A percentile compares a stretch with the other conserved stretches of the same genome.
These are phyloP conservation scores for Pelargonium nanum DNA, from an alignment of 345 rosid species.

Conservation along the genomic window DNA sequence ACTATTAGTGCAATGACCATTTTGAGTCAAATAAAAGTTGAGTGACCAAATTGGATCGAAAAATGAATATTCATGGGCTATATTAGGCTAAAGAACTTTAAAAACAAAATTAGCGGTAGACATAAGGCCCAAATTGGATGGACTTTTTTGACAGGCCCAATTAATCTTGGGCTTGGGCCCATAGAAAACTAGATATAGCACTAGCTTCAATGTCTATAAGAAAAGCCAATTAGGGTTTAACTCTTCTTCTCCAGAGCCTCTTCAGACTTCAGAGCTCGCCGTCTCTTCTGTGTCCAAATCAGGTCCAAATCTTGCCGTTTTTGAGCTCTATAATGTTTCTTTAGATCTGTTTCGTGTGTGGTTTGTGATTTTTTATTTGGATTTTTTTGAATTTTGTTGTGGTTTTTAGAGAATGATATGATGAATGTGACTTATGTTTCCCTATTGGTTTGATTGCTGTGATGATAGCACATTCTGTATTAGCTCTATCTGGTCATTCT, in stretches of 20 bases:
- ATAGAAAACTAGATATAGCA: not conserved
- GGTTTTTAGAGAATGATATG: constrained; percentile 32
- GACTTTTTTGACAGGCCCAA: too few species aligned
- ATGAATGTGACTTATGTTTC: constrained; percentile 21
- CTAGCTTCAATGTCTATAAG: not conserved
- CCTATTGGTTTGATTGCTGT: constrained; percentile 51
- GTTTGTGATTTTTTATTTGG: not conserved
- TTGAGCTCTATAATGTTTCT: not conserved
- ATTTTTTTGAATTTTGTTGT: not conserved
- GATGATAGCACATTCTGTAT: constrained; percentile 37
- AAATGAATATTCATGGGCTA: too few species aligned
- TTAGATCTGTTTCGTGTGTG: not conserved
- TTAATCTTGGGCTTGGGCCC: too few species aligned
- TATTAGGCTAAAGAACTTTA: too few species aligned
- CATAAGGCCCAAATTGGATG: too few species aligned
- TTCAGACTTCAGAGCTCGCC: not conserved
- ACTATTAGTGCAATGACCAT: too few species aligned
- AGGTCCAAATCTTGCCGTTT: too few species aligned
- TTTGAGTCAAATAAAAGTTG: too few species aligned
- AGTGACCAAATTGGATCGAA: too few species aligned
- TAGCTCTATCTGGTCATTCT: constrained; percentile 40
- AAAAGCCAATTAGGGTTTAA: constrained; percentile 5
- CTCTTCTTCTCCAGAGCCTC: too few species aligned
- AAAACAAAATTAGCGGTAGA: too few species aligned
- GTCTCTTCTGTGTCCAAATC: not conserved